Base-by-base conservation (phyloP, 1,284 basidiomycete genomes). In the Apiotrichum veenhuisii region DNA sequence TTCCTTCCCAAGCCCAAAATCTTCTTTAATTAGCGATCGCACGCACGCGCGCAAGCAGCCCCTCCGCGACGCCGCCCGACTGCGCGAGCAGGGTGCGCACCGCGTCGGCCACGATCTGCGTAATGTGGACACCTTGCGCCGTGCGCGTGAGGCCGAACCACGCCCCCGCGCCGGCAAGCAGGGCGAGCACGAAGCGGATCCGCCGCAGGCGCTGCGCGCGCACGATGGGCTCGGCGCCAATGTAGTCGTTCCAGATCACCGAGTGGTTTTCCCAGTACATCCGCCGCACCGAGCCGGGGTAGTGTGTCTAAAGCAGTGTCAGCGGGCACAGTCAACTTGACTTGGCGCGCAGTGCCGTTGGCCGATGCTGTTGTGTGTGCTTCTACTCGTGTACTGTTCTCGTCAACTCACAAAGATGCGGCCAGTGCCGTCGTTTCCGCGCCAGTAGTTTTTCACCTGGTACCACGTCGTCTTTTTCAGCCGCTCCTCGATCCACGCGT, bases 401-500 rank as follows among this genome's bases (percentile, higher is more conserved):
- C 12, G 17, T 18, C n/a, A n/a, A 30, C 57, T 55, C 30, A 59
- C 58, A 37, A 58, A 64, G 47, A 59, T 45, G 10, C 54, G 53
- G 8, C 60, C 63, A 4, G 22, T 53, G 12, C 63, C 60, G 4
- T 52, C 54, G 10, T 57, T 50, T 7, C 44, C 51, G 36, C 56
- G 55, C 49, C 53, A 59, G 51, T 59, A 64, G 40, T 54, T 56
- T 27, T 37, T 41, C n/a, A 55, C 54, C 23, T 46, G 23, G 2
- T 30, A n/a, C 57, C 57, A 59, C 17, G 50, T 51, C 57, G 49
- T 59, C 34, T 52, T 47, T 33, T 61, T 50, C 15, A 66, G 47
- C 9, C 58, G 49, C 18, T 52, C 44, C 47, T 62, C 64, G 47
- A 65, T 59, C 52, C 44, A 64, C 55, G 41, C 45, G 33, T 64